A percentile compares a stretch with the other conserved stretches of the same genome.
These are phyloP conservation scores for Calonectria fujianensis DNA, from an alignment of 2,329 filamentous ascomycete genomes.

Conservation along the genomic window DNA sequence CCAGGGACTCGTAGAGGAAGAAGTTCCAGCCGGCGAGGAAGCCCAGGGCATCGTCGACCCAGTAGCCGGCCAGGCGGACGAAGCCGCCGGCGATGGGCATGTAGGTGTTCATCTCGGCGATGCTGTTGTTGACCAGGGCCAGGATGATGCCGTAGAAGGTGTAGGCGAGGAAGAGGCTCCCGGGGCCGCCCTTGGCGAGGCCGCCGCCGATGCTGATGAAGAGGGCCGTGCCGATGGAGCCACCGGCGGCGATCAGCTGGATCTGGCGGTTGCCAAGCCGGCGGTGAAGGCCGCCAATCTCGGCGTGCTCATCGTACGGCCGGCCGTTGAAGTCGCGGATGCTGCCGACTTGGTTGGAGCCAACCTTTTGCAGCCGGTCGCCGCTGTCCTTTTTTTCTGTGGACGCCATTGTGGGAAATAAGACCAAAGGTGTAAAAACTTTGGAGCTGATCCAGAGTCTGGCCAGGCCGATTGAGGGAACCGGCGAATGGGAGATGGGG, in stretches of 20 bases:
- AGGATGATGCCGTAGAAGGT: conserved; percentile 73
- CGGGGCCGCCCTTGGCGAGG: conserved; percentile 65
- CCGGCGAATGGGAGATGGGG: background rate
- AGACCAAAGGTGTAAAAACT: too few species aligned
- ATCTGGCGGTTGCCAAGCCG: conserved; percentile 73
- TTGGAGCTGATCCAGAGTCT: conserved; percentile 11
- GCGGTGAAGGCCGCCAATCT: conserved; percentile 65
- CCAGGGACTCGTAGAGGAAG: conserved; percentile 65
- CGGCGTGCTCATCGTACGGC: conserved; percentile 39
- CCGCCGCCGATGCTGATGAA: conserved; percentile 78
- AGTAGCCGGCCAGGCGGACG: conserved; percentile 78
- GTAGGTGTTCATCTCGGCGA: conserved; percentile 79
- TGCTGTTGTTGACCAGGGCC: conserved; percentile 77
- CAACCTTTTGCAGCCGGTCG: background rate
- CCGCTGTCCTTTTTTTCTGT: background rate
- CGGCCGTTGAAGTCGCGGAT: conserved; percentile 50
- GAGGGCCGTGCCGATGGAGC: conserved; percentile 74
- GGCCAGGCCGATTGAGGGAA: conserved; percentile 8
- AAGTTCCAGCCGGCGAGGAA: conserved; percentile 71
- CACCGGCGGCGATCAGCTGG: conserved; percentile 75
- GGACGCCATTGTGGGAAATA: background rate
- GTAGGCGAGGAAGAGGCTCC: conserved; percentile 75
- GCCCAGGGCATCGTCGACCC: conserved; percentile 78
- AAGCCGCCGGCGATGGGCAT: conserved; percentile 79
- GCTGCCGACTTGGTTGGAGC: conserved; percentile 50